Base-by-base conservation (phyloP, 1,139 yeast genomes). In the Nematodospora anomalae region DNA sequence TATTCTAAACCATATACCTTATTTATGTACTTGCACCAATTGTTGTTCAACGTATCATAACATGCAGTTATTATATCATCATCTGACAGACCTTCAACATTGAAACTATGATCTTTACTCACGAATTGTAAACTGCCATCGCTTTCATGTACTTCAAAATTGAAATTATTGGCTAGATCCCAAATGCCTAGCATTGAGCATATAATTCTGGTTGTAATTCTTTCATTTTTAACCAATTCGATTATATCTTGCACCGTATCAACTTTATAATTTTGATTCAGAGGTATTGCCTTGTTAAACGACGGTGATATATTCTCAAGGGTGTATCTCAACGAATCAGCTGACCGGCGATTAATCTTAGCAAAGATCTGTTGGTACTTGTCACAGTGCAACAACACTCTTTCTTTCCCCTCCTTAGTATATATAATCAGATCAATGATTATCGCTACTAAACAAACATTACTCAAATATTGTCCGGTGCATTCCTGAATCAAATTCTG, bases 151-250 rank as follows among this genome's bases (percentile, higher is more conserved):
- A 60, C 26, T 12, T 41, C 33, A 28, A 55, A 51, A 35, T 46
- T 50, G 21, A 31, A 41, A 25, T 33, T 52, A 44, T 59, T 60
- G 8, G 45, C 33, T 14, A 66, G 42, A 37, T 64, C 67, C 68
- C 69, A 65, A 23, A 62, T 31, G 3, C 67, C 71, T 26, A 64
- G 39, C 14, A 53, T 45, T 12, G 65, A 55, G 39, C 67, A 63
- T 7, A 65, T 34, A 3, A 62, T 55, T 32, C 68, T 45, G 8
- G 54, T 55, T 3, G 67, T 50, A 3, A 64, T 48, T 13, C 45
- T 44, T 1, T 58, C 62, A 2, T 45, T 38, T n/a, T 42, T 30
- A 1, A 58, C 44, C 14, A 51, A 38, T 2, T 44, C 41, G 3
- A 55, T 43, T 13, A 60, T 32, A 6, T 42, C 51, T 3, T 37